Evolutionary conservation across 805 yeast species (phyloP).

Genomic region (Metschnikowia shivogae): DNA sequence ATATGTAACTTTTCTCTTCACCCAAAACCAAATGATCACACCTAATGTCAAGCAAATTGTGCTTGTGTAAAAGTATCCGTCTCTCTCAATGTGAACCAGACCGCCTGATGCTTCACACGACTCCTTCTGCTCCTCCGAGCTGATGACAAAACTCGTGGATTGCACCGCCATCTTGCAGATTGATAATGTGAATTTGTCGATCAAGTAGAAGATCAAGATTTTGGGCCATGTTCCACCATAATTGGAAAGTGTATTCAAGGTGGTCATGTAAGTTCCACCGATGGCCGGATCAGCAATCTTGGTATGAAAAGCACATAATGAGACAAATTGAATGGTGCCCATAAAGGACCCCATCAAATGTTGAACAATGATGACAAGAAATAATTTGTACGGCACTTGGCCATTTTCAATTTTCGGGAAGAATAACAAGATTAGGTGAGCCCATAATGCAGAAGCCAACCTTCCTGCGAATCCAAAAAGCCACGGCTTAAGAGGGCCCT

Average conservation of each 20-base stretch:
- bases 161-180: constrained; percentile 42
- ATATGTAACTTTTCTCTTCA: constrained; percentile 54
- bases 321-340: constrained; percentile 93
- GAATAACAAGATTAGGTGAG: constrained; percentile 64
- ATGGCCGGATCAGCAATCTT: constrained; percentile 91
- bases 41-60: constrained; percentile 68
- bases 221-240: constrained; percentile 98
- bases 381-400: constrained; percentile 49
- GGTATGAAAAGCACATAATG: constrained; percentile 92
- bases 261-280: constrained; percentile 98
- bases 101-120: constrained; percentile 57
- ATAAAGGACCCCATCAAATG: constrained; percentile 86
- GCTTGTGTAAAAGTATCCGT: constrained; percentile 85
- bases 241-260: constrained; percentile 85
- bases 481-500: constrained; percentile 83
- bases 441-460: constrained; percentile 66
- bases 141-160: constrained; percentile 1
- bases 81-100: constrained; percentile 47
- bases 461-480: constrained; percentile 81
- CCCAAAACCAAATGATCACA: constrained; percentile 59
- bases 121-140: constrained; percentile 38
- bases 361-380: constrained; percentile 70
- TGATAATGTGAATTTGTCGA: constrained; percentile 72
- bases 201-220: constrained; percentile 69
- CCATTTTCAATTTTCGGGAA: constrained; percentile 55